These are phyloP conservation scores for Syzygium aromaticum DNA, from an alignment of 345 rosid genomes.

Conservation along the genomic window DNA sequence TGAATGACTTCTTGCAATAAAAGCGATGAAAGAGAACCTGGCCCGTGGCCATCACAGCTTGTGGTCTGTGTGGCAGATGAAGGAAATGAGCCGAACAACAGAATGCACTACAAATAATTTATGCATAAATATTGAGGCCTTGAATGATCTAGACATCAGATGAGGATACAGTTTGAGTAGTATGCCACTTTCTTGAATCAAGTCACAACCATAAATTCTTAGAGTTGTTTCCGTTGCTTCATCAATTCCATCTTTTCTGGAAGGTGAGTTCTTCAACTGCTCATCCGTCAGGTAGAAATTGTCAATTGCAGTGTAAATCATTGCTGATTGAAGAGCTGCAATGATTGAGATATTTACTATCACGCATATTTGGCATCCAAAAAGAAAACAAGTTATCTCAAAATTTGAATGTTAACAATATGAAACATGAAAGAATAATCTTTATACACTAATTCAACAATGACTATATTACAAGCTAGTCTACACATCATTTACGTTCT, in stretches of 20 bases:
- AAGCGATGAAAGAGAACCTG: constrained; percentile 92
- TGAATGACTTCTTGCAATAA: constrained; percentile 94
- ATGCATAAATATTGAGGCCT: not conserved
- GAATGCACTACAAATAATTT: not conserved
- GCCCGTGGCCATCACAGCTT: constrained; percentile 98
- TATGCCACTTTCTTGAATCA: constrained; percentile 87
- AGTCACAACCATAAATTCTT: constrained; percentile 89
- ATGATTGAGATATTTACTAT: not conserved
- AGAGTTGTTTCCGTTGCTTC: constrained; percentile 65
- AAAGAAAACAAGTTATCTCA: not conserved
- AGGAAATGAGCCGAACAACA: constrained; percentile 3
- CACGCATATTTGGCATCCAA: not conserved
- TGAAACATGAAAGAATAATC: not conserved
- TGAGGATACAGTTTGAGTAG: constrained; percentile 69
- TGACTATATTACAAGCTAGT: not conserved
- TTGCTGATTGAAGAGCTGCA: constrained; percentile 5
- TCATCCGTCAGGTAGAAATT: constrained; percentile 82
- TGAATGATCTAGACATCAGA: not conserved
- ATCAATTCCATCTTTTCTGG: constrained; percentile 86
- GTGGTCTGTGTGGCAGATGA: constrained; percentile 44
- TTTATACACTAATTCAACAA: not conserved
- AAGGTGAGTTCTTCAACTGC: constrained; percentile 59
- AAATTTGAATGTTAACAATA: not conserved
- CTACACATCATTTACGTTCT: not conserved
- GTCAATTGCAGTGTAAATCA: constrained; percentile 93